Base-by-base conservation (phyloP, 2,329 filamentous ascomycete species). In the Biscogniauxia marginata region DNA sequence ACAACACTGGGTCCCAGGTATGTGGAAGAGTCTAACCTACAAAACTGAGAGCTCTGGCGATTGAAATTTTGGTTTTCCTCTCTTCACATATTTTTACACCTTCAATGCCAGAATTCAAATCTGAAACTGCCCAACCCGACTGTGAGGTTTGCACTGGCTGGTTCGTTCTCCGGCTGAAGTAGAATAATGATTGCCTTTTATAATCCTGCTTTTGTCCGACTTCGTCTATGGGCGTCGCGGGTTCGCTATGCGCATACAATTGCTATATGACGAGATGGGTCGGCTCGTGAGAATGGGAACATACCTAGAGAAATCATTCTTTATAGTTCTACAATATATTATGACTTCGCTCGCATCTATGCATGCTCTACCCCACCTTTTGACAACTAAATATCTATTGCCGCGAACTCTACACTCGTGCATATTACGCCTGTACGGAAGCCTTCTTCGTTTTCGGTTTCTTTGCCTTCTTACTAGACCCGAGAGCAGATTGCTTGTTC, bases 231-330 rank as follows among this genome's bases (percentile, higher is more conserved):
- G 76, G 78, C 76, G 76, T 75, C 71, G 73, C 75, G 77, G 82
- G 81, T 85, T 85, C 82, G 82, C 82, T 85, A 81, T 82, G 81
- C 73, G 82, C 81, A 77, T 71, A 84, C 80, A 85, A 6, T 16
- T 39, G 6, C 30, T 39, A 39, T 16, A n/a, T 6, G n/a, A 39
- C 30, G 30, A n/a, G 30, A 39, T 39, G 13, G 9, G 30, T 39
- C 5, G 9, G 30, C n/a, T n/a, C 30, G n/a, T n/a, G 11, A n/a
- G 11, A 39, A 39, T 39, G n/a, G 13, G 2, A 39, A 39, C n/a
- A n/a, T n/a, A n/a, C n/a, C n/a, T n/a, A n/a, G n/a, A n/a, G 30
- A 39, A 1, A 16, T 39, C n/a, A 39, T 16, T 39, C 30, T 39
- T 11, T 39, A 39, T 39, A 39, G 30, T 39, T 6, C n/a, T 39